These are phyloP conservation scores for Lipomyces yamanashiensis DNA, from an alignment of 805 yeast genomes.

Conservation along the genomic window DNA sequence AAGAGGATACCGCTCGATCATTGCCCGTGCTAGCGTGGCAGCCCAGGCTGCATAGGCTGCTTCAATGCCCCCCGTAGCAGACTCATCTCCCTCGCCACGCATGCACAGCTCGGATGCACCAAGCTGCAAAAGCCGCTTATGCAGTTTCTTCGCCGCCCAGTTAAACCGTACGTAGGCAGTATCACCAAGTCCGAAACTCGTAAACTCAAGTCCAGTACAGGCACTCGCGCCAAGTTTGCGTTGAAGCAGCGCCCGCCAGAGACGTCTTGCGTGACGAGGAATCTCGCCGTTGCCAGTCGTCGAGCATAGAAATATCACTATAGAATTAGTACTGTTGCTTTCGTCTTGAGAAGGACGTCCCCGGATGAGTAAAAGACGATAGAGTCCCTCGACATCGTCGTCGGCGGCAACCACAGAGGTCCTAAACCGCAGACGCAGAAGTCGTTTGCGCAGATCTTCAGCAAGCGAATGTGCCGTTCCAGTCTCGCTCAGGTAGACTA, in stretches of 20 bases:
- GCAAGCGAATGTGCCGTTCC: constrained; percentile 92
- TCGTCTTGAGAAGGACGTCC: constrained; percentile 45
- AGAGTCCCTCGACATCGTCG: constrained; percentile 53
- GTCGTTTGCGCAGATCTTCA: constrained; percentile 57
- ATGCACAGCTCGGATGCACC: constrained; percentile 76
- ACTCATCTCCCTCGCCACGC: constrained; percentile 90
- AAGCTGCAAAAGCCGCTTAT: constrained; percentile 73
- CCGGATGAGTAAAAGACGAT: not conserved
- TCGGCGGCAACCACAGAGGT: constrained; percentile 55
- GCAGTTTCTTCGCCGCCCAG: constrained; percentile 83
- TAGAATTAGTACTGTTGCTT: constrained; percentile 27
- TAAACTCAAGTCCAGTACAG: constrained; percentile 63
- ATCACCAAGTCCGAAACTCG: constrained; percentile 91
- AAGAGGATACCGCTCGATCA: constrained; percentile 39
- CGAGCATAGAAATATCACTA: constrained; percentile 68
- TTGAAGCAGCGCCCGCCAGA: constrained; percentile 76
- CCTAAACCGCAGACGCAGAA: constrained; percentile 58
- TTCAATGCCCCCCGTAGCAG: constrained; percentile 71
- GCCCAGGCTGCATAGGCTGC: constrained; percentile 75
- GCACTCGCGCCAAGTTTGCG: constrained; percentile 66
- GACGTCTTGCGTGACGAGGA: constrained; percentile 73
- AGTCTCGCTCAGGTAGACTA: constrained; percentile 89
- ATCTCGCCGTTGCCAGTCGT: constrained; percentile 96
- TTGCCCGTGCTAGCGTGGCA: constrained; percentile 35
- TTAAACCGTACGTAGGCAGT: constrained; percentile 88